Conservation (phyloP, 116 monocot genomes). For the Cymodocea nodosa region DNA sequence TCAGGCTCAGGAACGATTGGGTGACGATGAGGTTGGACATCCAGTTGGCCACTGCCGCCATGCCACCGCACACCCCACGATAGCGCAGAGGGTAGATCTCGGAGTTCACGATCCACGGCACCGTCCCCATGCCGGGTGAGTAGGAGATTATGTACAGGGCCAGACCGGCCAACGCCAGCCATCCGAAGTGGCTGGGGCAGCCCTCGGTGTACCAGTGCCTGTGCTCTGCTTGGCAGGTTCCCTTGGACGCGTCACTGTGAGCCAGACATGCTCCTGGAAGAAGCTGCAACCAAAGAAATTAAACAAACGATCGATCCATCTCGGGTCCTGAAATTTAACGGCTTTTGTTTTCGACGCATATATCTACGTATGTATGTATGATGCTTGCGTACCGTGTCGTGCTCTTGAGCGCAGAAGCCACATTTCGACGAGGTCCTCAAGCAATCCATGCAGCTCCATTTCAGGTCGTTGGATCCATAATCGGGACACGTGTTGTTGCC, state of each 20-base stretch:
- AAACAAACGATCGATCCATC: too few species aligned
- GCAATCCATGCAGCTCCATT: slow-evolving; percentile 66
- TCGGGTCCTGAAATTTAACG: too few species aligned
- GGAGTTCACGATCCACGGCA: slow-evolving; percentile 84
- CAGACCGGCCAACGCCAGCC: slow-evolving; percentile 48
- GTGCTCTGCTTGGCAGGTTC: slow-evolving; percentile 19
- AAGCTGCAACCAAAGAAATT: too few species aligned
- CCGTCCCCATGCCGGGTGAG: slow-evolving; percentile 91
- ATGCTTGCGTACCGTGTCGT: too few species aligned
- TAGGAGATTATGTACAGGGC: slow-evolving; percentile 72
- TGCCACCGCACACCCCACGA: slow-evolving; percentile 64
- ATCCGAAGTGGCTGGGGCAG: slow-evolving; percentile 71
- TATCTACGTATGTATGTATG: too few species aligned
- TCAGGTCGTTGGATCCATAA: slow-evolving; percentile 13
- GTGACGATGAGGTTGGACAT: slow-evolving; percentile 65
- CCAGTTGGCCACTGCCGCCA: slow-evolving; percentile 87
- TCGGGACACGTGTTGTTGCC: slow-evolving; percentile 54
- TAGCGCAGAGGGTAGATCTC: slow-evolving; percentile 80
- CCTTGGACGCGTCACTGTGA: slow-evolving; percentile 7
- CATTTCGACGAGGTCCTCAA: slow-evolving; percentile 45
- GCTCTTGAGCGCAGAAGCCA: slow-evolving; percentile 47
- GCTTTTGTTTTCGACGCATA: too few species aligned
- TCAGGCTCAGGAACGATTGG: slow-evolving; percentile 60
- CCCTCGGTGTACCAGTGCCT: slow-evolving; percentile 63
- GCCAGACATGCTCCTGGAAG: slow-evolving; percentile 62